A percentile compares a stretch with the other conserved stretches of the same genome.
phyloP scores from a whole-genome alignment of 1,284 basidiomycete genomes.

The Ustilago trichophora region DNA sequence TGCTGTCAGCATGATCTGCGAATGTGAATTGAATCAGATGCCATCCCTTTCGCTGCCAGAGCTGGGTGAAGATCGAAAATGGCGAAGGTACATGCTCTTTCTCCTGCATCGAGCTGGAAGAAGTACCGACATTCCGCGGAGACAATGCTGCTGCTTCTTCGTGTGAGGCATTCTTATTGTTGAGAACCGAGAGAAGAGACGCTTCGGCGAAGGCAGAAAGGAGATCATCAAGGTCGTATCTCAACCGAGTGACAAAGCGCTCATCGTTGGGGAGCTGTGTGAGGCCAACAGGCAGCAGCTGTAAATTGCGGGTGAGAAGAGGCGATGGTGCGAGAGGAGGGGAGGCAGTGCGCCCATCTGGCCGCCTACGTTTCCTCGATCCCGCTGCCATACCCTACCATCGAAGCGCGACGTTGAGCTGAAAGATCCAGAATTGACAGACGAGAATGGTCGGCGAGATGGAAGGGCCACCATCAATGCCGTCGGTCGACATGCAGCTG shows the following conservation, averaged over 20 bases:
- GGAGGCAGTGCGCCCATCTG: conserved; percentile 24
- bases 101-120: neutral
- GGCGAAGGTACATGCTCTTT: conserved; percentile 8
- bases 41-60: conserved; percentile 33
- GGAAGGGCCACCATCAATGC: too few relatives aligned
- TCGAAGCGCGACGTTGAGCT: neutral
- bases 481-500: too few relatives aligned
- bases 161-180: too few relatives aligned
- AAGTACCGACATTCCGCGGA: neutral
- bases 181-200: conserved; percentile 1
- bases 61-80: conserved; percentile 22
- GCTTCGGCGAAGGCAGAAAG: conserved; percentile 24
- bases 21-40: conserved; percentile 39
- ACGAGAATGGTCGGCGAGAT: too few relatives aligned
- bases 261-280: conserved; percentile 34
- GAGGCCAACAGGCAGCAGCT: conserved; percentile 35
- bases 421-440: too few relatives aligned
- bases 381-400: conserved; percentile 17
- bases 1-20: conserved; percentile 37
- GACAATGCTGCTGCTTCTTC: neutral
- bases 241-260: conserved; percentile 19
- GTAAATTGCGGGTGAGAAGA: conserved; percentile 30
- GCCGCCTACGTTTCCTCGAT: conserved; percentile 40
- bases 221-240: conserved; percentile 24
- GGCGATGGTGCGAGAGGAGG: conserved; percentile 34